phyloP scores from a whole-genome alignment of 495 filamentous ascomycete genomes.

The Hyaloscypha variabilis region DNA sequence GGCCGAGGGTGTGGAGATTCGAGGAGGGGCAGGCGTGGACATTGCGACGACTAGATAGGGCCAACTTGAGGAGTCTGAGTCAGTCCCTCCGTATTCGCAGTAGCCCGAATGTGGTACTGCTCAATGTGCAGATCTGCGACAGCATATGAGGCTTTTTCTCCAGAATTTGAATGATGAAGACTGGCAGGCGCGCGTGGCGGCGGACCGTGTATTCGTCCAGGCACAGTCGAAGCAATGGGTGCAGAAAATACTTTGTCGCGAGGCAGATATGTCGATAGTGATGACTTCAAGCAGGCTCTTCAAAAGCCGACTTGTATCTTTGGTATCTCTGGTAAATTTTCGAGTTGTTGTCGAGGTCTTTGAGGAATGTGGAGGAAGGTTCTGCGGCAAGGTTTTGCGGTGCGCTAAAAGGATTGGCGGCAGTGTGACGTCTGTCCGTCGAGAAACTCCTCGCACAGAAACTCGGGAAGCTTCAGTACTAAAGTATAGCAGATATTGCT shows the following conservation, averaged over 20 bases:
- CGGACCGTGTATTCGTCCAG: neutral
- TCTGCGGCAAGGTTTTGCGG: neutral
- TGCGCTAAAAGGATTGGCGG: neutral
- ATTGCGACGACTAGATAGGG: neutral
- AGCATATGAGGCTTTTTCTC: conserved; percentile 11
- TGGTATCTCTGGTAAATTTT: too few species aligned
- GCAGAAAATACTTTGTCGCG: neutral
- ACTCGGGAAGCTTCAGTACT: neutral
- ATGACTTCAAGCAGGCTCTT: too few species aligned
- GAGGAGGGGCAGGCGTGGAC: conserved; percentile 13
- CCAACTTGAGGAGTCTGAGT: neutral
- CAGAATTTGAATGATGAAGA: neutral
- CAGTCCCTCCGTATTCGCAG: neutral
- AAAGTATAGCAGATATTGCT: neutral
- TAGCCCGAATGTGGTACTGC: neutral
- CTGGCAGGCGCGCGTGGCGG: neutral
- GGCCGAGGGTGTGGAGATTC: conserved; percentile 2
- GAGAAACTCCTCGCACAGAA: neutral
- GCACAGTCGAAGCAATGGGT: neutral
- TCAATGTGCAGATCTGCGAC: neutral
- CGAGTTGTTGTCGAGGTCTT: neutral
- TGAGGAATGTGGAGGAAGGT: neutral
- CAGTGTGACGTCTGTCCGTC: neutral
- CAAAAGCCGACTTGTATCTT: too few species aligned
- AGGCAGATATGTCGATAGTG: neutral